Evolutionary conservation across 225 moss, liverwort and hornwort genomes (phyloP), one percentile per base, ranked within the genome.

Genomic region (Physcomitrellopsis africana): DNA sequence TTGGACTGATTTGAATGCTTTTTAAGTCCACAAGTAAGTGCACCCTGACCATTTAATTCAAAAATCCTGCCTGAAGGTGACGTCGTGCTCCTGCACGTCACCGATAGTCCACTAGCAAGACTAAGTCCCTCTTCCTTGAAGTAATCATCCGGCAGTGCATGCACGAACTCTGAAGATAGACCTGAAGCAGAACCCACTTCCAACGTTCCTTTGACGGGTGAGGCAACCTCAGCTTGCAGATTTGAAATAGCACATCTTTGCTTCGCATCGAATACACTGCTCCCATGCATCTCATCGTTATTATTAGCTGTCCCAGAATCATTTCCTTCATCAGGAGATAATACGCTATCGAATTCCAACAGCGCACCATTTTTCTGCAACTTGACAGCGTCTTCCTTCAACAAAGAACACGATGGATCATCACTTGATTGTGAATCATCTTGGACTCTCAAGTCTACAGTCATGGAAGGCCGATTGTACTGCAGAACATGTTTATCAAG

Each of bases 241-340:
- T 63, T 65, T 20, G 76, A 67, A 60, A 72, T 37, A 67, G 41
- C 15, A 18, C 12, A 41, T 71, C 51, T 47, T 66, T 27, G 72
- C 3, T 79, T 62, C 66, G 43, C 69, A 63, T 63, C 58, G 63
- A 24, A 61, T 45, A 23, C 53, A 67, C 72, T 71, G 49, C 60
- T 79, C 69, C 76, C 81, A 52, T 65, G 69, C 73, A 81, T 76
- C 26, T 79, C 81, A 63, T 73, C 55, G 58, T 84, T 73, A 19
- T 69, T 70, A 41, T 23, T 65, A 26, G 27, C 42, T 59, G 58
- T 18, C 70, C 14, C 51, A 17, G n/a, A 67, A 32, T 49, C 51
- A 7, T 45, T 65, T 11, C 24, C n/a, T 48, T 54, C 61, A 46
- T 76, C 76, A 67, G 66, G 70, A 49, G 80, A 76, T 19, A 70